Evolutionary conservation across 1,284 basidiomycete genomes (phyloP).

Genomic region (Pseudozyma sp.): DNA sequence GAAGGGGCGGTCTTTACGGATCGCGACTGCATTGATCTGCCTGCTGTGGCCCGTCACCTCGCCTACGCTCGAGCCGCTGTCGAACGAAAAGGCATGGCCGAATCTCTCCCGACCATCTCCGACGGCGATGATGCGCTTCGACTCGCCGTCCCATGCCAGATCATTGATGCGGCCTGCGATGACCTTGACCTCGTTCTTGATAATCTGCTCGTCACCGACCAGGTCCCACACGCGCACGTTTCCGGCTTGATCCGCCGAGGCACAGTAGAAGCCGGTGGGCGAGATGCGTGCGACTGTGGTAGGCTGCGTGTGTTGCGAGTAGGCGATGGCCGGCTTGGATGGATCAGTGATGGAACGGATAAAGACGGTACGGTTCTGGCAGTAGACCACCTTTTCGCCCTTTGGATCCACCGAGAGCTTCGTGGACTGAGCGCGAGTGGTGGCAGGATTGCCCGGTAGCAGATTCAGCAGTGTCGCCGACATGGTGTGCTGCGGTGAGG

Average conservation of each 20-base stretch:
- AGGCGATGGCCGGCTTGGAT: conserved; percentile 70
- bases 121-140: conserved; percentile 92
- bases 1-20: conserved; percentile 89
- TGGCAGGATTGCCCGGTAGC: conserved; percentile 60
- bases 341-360: conserved; percentile 70
- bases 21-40: conserved; percentile 91
- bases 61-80: conserved; percentile 85
- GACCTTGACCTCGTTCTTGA: conserved; percentile 79
- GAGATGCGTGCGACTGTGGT: conserved; percentile 91
- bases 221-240: conserved; percentile 88
- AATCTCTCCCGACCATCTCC: conserved; percentile 90
- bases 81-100: conserved; percentile 69
- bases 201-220: conserved; percentile 83
- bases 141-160: conserved; percentile 93
- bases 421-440: conserved; percentile 77
- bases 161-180: conserved; percentile 89
- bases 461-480: conserved; percentile 40
- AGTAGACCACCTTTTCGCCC: conserved; percentile 82
- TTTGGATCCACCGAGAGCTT: conserved; percentile 79
- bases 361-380: conserved; percentile 82
- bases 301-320: conserved; percentile 84
- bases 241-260: conserved; percentile 73
- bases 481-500: conserved; percentile 22
- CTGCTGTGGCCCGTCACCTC: conserved; percentile 94
- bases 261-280: conserved; percentile 93